Evolutionary conservation across 164 flowering plant species (phyloP).

Genomic region (Nymphaea thermarum): DNA sequence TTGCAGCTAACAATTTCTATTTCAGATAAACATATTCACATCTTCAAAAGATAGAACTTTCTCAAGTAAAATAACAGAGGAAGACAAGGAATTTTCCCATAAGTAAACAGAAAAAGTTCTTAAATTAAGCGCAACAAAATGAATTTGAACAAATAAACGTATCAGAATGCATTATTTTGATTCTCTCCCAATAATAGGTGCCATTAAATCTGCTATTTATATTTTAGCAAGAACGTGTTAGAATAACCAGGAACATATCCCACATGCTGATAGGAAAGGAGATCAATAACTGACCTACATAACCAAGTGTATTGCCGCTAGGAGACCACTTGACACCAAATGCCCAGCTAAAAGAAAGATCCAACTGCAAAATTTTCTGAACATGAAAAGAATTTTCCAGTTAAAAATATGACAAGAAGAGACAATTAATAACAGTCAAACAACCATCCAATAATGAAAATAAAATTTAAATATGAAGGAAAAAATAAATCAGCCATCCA

Average conservation of each 20-base stretch:
- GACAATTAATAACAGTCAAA: no score
- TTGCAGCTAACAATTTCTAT: no score
- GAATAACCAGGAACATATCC: not conserved
- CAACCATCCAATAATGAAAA: no score
- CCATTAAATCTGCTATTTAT: not conserved
- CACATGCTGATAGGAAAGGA: not conserved
- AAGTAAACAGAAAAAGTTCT: no score
- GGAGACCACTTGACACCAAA: conserved; percentile 99
- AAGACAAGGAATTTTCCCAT: no score
- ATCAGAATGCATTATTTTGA: not conserved
- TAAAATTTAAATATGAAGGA: no score
- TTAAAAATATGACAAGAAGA: no score
- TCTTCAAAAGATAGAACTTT: no score
- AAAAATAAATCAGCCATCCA: no score
- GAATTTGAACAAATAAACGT: not conserved
- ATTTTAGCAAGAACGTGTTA: not conserved
- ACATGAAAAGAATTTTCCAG: conserved; percentile 11
- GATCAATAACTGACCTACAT: conserved; percentile 66
- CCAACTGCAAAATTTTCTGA: conserved; percentile 98
- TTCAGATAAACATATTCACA: no score
- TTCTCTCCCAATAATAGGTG: not conserved
- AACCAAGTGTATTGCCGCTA: conserved; percentile 92
- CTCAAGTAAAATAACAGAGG: no score
- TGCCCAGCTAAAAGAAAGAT: conserved; percentile 95
- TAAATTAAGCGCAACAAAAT: no score